A percentile compares a stretch with the other conserved stretches of the same genome.
Evolutionary conservation across 139 green algal species (phyloP).

Genomic region (Chlorella sp.): DNA sequence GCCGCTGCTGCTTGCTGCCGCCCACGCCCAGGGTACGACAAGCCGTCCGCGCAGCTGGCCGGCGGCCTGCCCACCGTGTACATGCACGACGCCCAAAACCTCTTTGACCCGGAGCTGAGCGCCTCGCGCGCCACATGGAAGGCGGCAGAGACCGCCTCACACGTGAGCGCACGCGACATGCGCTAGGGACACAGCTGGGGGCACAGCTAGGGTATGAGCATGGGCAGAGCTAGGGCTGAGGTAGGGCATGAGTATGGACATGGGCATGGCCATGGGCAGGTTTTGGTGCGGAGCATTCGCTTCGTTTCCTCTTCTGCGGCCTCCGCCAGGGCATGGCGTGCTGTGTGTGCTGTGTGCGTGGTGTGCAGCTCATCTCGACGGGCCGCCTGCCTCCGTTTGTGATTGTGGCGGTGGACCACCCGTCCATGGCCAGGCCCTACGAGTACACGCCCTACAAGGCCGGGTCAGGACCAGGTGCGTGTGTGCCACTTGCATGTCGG

Average conservation of each 20-base stretch:
- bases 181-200: no score
- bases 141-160: conserved; percentile 29
- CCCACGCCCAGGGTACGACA: conserved; percentile 5
- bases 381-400: conserved; percentile 45
- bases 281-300: background rate
- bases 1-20: background rate
- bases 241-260: no score
- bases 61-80: conserved; percentile 32
- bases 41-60: background rate
- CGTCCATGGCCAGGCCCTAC: conserved; percentile 9
- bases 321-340: background rate
- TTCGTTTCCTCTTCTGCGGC: background rate
- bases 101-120: conserved; percentile 32
- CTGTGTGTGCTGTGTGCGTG: no score
- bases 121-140: conserved; percentile 35
- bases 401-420: conserved; percentile 41
- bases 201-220: no score
- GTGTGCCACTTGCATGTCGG: no score
- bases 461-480: conserved; percentile 31
- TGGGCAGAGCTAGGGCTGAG: no score
- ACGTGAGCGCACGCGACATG: no score
- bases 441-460: conserved; percentile 51
- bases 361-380: conserved; percentile 16
- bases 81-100: conserved; percentile 56
- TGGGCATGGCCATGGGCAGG: no score